Evolutionary conservation across 805 yeast genomes (phyloP).

Genomic region (Cyberlindnera xylosilytica): DNA sequence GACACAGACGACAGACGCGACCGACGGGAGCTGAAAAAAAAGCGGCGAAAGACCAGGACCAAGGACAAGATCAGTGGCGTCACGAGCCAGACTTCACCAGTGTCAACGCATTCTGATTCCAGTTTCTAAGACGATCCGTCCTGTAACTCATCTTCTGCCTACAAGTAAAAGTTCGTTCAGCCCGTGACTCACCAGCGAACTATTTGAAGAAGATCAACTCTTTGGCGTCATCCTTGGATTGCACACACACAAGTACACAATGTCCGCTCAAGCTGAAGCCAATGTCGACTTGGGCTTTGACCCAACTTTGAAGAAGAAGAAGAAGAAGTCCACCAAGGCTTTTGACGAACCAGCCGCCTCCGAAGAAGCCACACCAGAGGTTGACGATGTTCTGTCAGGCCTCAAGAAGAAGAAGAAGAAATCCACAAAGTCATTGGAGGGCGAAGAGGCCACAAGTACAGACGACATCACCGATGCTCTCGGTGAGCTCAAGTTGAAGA

Average conservation of each 20-base stretch:
- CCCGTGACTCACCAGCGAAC: too few species aligned
- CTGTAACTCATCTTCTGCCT: too few species aligned
- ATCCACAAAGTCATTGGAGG: conserved; percentile 37
- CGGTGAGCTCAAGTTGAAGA: conserved; percentile 72
- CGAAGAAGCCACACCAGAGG: conserved; percentile 42
- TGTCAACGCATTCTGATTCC: too few species aligned
- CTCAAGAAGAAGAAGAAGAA: conserved; percentile 86
- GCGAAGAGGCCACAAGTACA: conserved; percentile 33
- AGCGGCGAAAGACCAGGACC: neutral
- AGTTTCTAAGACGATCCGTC: too few species aligned
- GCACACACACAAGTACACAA: neutral
- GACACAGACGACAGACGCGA: too few species aligned
- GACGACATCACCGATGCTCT: conserved; percentile 57
- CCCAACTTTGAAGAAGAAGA: conserved; percentile 73
- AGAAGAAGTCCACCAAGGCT: conserved; percentile 57
- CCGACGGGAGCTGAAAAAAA: neutral
- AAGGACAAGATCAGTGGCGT: neutral
- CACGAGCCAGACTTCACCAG: too few species aligned
- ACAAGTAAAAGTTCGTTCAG: too few species aligned
- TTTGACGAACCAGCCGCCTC: conserved; percentile 32
- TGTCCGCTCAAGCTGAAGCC: conserved; percentile 12
- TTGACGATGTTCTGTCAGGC: conserved; percentile 70
- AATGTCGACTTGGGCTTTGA: conserved; percentile 53
- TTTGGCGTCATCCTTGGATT: too few species aligned
- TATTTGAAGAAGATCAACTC: too few species aligned